Evolutionary conservation across 805 yeast species (phyloP), one percentile per base, ranked within the genome.

Genomic region (Kluyveromyces nonfermentans): DNA sequence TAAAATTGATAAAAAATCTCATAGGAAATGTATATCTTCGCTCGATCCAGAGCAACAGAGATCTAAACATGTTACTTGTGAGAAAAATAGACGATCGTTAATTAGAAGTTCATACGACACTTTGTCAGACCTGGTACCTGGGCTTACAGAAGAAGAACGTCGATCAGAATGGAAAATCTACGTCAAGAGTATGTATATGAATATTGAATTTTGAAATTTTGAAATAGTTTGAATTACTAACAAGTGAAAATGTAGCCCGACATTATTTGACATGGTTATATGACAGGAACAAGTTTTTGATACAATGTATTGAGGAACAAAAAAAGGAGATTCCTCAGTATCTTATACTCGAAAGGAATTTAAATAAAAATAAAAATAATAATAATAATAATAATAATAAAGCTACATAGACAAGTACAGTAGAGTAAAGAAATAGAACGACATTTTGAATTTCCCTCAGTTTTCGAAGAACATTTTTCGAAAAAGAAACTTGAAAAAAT

Each of bases 51-150:
- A 63, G 15, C 50, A 54, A 53, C 80, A 38, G 21, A 19, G 41
- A 78, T 81, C 80, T 5, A 85, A 82, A 51, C 95, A 85, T 55
- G 83, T 85, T 7, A 85, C 85, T 5, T 81, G 89, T 0, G 97
- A 89, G 59, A 89, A 87, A 59, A 84, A 83, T 56, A 71, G 97
- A 54, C 70, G 97, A 48, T 86, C 81, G 50, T 86, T 89, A 35
- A 86, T 90, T 18, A 69, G 97, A 37, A 75, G 80, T 8, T 89
- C 87, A 8, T 89, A 86, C 56, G 94, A 85, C 53, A 74, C 73
- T 44, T 69, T 89, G 18, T 89, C 88, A 0, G 69, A 73, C 1
- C 60, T 85, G 7, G 87, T 93, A 1, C 97, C 97, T 0, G 78
- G 75, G 7, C 66, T 89, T 35, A 69, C 74, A 1, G 70, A 72